phyloP scores from a whole-genome alignment of 768 basidiomycete genomes.

The Lactarius sanguifluus region DNA sequence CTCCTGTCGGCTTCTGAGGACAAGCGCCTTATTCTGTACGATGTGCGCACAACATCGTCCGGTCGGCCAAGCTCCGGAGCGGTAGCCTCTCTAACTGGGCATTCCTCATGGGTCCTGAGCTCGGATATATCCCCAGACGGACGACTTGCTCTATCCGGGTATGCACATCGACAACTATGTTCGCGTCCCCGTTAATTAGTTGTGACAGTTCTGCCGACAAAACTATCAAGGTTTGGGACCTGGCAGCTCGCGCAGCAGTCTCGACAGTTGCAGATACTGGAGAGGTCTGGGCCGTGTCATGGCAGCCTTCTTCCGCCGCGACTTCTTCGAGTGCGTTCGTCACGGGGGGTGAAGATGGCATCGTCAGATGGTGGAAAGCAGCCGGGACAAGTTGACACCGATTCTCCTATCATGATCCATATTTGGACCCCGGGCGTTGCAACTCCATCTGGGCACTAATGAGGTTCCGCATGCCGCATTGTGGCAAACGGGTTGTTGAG shows the following conservation, averaged over 20 bases:
- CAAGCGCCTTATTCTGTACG: constrained; percentile 86
- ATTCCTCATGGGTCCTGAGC: constrained; percentile 89
- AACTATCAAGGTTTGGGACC: constrained; percentile 85
- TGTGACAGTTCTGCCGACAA: constrained; percentile 73
- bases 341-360: constrained; percentile 73
- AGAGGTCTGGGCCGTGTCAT: constrained; percentile 83
- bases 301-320: constrained; percentile 62
- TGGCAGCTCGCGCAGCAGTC: constrained; percentile 68
- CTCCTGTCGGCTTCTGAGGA: constrained; percentile 91
- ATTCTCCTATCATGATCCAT: neutral
- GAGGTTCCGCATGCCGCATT: neutral
- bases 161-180: constrained; percentile 32
- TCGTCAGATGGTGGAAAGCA: constrained; percentile 74
- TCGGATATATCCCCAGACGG: constrained; percentile 81
- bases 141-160: constrained; percentile 80
- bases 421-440: neutral
- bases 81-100: constrained; percentile 83
- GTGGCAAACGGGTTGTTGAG: neutral
- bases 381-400: constrained; percentile 49
- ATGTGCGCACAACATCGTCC: constrained; percentile 70
- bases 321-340: constrained; percentile 67
- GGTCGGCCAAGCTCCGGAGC: constrained; percentile 66
- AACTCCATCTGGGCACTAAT: neutral
- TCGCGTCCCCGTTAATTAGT: constrained; percentile 15
- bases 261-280: constrained; percentile 76